Evolutionary conservation across 2,329 filamentous ascomycete genomes (phyloP).

Genomic region (Aspergillus sp.): DNA sequence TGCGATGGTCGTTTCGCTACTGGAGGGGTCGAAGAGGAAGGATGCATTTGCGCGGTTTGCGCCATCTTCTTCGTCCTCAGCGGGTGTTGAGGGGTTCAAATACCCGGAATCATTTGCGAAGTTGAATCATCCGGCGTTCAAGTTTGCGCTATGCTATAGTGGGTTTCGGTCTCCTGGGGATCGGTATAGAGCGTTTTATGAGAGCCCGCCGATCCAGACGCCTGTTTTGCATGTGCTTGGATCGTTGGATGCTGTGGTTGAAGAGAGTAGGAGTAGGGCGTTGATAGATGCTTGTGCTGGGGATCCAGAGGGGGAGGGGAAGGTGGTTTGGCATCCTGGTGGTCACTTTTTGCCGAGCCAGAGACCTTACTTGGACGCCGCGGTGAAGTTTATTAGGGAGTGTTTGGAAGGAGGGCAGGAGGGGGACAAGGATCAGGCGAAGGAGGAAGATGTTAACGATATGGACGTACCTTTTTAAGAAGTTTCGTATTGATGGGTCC

Average conservation of each 20-base stretch:
- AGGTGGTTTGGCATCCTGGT: constrained; percentile 73
- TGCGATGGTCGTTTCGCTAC: constrained; percentile 67
- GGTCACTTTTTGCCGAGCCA: constrained; percentile 86
- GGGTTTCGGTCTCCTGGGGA: constrained; percentile 69
- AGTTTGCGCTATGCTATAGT: constrained; percentile 74
- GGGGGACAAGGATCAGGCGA: constrained; percentile 34
- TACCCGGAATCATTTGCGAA: constrained; percentile 53
- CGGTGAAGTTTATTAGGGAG: constrained; percentile 69
- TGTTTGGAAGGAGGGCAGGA: constrained; percentile 42
- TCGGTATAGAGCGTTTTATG: constrained; percentile 68
- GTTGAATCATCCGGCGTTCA: constrained; percentile 55
- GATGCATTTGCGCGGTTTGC: constrained; percentile 50
- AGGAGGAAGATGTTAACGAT: constrained; percentile 61
- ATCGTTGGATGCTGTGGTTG: constrained; percentile 82
- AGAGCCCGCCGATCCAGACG: constrained; percentile 68
- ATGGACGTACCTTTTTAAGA: constrained; percentile 65
- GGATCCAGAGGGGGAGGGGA: constrained; percentile 51
- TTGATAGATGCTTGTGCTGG: constrained; percentile 66
- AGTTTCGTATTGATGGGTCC: not conserved
- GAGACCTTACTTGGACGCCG: constrained; percentile 74
- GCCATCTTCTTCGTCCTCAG: not conserved
- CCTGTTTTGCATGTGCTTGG: constrained; percentile 81
- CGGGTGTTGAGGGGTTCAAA: constrained; percentile 34
- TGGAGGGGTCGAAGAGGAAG: constrained; percentile 55
- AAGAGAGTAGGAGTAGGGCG: constrained; percentile 68